These are phyloP conservation scores for Eurotiales sp. DNA, from an alignment of 2,329 filamentous ascomycete species.

Conservation along the genomic window DNA sequence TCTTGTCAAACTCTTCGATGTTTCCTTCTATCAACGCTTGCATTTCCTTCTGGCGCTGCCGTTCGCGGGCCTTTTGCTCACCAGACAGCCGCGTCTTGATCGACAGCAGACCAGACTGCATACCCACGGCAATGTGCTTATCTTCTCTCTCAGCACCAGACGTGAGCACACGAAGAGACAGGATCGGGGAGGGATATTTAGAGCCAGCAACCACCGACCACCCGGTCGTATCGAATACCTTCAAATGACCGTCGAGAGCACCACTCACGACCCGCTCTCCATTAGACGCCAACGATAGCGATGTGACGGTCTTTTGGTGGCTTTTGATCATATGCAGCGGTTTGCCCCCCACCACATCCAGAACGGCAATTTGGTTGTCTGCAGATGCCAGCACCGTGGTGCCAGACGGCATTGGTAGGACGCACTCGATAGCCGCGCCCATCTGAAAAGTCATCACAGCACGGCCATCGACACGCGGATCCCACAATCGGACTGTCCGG, in stretches of 20 bases:
- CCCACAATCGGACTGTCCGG: slow-evolving; percentile 89
- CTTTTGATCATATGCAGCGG: slow-evolving; percentile 83
- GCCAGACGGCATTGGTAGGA: slow-evolving; percentile 82
- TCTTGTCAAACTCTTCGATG: slow-evolving; percentile 72
- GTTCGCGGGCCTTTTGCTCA: slow-evolving; percentile 70
- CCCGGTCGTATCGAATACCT: slow-evolving; percentile 87
- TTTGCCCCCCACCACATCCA: slow-evolving; percentile 88
- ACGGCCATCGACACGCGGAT: slow-evolving; percentile 67
- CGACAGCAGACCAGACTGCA: slow-evolving; percentile 89
- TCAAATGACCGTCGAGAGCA: slow-evolving; percentile 91
- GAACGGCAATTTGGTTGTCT: slow-evolving; percentile 81
- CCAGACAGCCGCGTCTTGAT: slow-evolving; percentile 85
- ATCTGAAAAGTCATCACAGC: slow-evolving; percentile 94
- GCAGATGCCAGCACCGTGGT: slow-evolving; percentile 82
- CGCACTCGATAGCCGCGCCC: slow-evolving; percentile 78
- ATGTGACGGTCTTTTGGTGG: slow-evolving; percentile 96
- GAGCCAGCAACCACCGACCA: slow-evolving; percentile 96
- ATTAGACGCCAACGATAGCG: slow-evolving; percentile 74
- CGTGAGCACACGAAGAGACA: slow-evolving; percentile 74
- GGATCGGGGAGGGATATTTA: slow-evolving; percentile 89
- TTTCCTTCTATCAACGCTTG: slow-evolving; percentile 72
- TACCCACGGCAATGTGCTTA: slow-evolving; percentile 89
- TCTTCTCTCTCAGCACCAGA: slow-evolving; percentile 69
- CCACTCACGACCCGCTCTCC: slow-evolving; percentile 80
- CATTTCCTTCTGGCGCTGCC: slow-evolving; percentile 80